phyloP scores from a whole-genome alignment of 108 stramenopile species.

The Mediolabrus comicus region DNA sequence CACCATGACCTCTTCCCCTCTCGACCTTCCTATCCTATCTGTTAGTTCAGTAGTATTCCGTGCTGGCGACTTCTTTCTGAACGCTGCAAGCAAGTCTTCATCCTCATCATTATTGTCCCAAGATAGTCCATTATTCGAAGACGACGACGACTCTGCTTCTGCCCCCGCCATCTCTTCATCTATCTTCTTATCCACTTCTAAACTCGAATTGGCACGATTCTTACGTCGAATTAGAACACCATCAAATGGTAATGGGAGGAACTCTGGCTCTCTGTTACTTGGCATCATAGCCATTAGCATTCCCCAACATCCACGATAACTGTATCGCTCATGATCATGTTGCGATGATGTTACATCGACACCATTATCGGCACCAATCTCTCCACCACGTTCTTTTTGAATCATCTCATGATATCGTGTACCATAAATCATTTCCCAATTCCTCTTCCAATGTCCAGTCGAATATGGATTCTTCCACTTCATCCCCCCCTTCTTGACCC shows the following conservation, averaged over 20 bases:
- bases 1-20: not conserved
- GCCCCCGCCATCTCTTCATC: slow-evolving; percentile 11
- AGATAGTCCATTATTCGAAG: not conserved
- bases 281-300: slow-evolving; percentile 59
- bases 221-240: slow-evolving; percentile 51
- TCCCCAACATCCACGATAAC: slow-evolving; percentile 16
- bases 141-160: not conserved
- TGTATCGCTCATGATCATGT: slow-evolving; percentile 11
- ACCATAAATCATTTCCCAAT: slow-evolving; percentile 83
- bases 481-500: slow-evolving; percentile 45
- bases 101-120: not conserved
- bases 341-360: not conserved
- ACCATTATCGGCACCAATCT: not conserved
- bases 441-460: slow-evolving; percentile 61
- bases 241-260: slow-evolving; percentile 75
- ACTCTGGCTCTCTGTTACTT: slow-evolving; percentile 74
- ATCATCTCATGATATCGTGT: not conserved
- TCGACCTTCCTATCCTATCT: not conserved
- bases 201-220: not conserved
- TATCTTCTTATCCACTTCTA: not conserved
- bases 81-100: not conserved
- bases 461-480: slow-evolving; percentile 86
- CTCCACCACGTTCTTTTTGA: not conserved
- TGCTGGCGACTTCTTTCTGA: not conserved
- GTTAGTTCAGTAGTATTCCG: not conserved